Evolutionary conservation across 1,284 basidiomycete species (phyloP).

Genomic region (Cutaneotrichosporon sp.): DNA sequence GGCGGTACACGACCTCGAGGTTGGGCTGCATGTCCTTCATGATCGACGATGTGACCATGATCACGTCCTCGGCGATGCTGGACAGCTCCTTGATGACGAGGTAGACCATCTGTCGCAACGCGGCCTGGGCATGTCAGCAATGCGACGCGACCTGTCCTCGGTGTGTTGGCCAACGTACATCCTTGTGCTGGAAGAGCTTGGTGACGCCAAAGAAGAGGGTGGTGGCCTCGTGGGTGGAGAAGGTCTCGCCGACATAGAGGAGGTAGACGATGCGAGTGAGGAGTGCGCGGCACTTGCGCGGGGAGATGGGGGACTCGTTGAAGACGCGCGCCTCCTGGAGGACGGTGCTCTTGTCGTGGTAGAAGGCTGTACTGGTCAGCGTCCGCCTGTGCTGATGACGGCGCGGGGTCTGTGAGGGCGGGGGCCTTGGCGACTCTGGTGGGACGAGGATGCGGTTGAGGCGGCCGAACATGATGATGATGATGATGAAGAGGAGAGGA

Average conservation of each 20-base stretch:
- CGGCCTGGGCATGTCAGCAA: slow-evolving; percentile 63
- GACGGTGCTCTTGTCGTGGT: slow-evolving; percentile 90
- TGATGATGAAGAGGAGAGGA: background rate
- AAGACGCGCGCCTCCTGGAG: slow-evolving; percentile 98
- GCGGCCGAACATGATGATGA: slow-evolving; percentile 1
- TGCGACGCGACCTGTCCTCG: no score
- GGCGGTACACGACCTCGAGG: slow-evolving; percentile 96
- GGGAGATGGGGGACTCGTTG: slow-evolving; percentile 98
- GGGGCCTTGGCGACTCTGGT: background rate
- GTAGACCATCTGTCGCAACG: slow-evolving; percentile 96
- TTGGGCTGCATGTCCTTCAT: slow-evolving; percentile 99
- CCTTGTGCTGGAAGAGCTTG: slow-evolving; percentile 99
- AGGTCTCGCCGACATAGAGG: slow-evolving; percentile 93
- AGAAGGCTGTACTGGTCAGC: slow-evolving; percentile 43
- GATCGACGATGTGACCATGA: slow-evolving; percentile 99
- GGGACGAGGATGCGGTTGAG: slow-evolving; percentile 2
- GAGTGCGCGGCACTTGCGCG: slow-evolving; percentile 92
- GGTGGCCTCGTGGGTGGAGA: slow-evolving; percentile 94
- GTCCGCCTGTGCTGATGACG: background rate
- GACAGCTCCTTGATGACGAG: slow-evolving; percentile 98
- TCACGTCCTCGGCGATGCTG: slow-evolving; percentile 95
- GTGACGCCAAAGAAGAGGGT: slow-evolving; percentile 98
- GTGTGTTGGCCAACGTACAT: slow-evolving; percentile 64
- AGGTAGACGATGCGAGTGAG: slow-evolving; percentile 96
- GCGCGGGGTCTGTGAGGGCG: background rate